Conservation (phyloP, 192 early-diverging fungal genomes). For the Backusella macrospora region DNA sequence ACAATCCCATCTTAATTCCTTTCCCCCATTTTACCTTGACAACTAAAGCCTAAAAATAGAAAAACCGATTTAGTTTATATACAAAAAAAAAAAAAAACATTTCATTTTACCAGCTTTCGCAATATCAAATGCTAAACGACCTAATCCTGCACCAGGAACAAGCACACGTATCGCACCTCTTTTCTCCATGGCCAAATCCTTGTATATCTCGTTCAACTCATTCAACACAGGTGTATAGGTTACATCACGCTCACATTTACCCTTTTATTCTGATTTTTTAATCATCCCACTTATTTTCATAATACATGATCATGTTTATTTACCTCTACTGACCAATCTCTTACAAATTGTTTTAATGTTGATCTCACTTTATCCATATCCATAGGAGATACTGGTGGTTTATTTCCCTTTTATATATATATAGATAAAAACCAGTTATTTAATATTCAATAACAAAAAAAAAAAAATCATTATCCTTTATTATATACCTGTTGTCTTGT, state of each 20-base stretch:
- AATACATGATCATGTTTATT: not conserved
- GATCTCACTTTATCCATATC: conserved; percentile 91
- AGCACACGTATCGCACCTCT: conserved; percentile 71
- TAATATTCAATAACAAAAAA: conserved; percentile 6
- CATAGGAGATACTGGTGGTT: conserved; percentile 53
- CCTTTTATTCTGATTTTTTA: conserved; percentile 34
- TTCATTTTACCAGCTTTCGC: conserved; percentile 56
- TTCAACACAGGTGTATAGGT: conserved; percentile 84
- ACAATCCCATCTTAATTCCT: not conserved
- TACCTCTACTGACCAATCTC: conserved; percentile 79
- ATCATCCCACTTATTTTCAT: not conserved
- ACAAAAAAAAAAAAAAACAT: not conserved
- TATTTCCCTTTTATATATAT: conserved; percentile 10
- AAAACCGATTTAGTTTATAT: not conserved
- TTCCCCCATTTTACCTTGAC: conserved; percentile 55
- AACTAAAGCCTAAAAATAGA: conserved; percentile 59
- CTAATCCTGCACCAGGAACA: conserved; percentile 95
- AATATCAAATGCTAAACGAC: conserved; percentile 92
- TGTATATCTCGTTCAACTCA: conserved; percentile 65
- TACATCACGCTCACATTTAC: conserved; percentile 72
- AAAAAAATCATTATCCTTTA: conserved; percentile 1
- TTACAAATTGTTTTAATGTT: conserved; percentile 91
- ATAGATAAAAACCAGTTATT: not conserved
- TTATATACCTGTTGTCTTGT: conserved; percentile 29
- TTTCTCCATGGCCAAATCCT: conserved; percentile 33